Percentiles rank a stretch among this genome's conserved stretches.
Evolutionary conservation across 495 filamentous ascomycete genomes (phyloP).

Genomic region (Haplographium delicatum): DNA sequence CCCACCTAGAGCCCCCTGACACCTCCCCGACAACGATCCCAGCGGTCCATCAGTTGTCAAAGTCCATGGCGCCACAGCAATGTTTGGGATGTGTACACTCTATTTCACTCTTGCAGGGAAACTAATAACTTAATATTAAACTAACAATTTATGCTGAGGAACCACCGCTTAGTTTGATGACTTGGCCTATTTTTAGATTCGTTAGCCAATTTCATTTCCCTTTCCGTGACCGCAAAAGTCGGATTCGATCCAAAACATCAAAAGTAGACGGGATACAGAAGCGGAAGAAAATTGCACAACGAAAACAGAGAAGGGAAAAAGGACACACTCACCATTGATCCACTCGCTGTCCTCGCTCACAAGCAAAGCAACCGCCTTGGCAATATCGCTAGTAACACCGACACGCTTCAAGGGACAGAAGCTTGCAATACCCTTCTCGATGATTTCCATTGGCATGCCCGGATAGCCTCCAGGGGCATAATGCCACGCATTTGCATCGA

Average conservation of each 20-base stretch:
- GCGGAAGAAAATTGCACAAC: not conserved
- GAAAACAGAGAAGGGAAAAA: not conserved
- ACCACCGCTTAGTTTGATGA: slow-evolving; percentile 31
- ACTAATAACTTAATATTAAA: no score
- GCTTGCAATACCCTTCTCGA: slow-evolving; percentile 37
- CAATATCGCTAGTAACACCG: slow-evolving; percentile 53
- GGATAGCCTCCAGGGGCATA: slow-evolving; percentile 50
- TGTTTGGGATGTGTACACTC: no score
- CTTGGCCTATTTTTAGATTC: slow-evolving; percentile 31
- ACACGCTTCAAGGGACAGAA: slow-evolving; percentile 46
- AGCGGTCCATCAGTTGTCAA: no score
- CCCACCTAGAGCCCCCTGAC: no score
- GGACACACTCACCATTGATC: slow-evolving; percentile 48
- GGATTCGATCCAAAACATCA: not conserved
- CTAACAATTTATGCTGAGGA: slow-evolving; percentile 16
- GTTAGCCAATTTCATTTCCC: no score
- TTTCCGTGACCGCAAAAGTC: not conserved
- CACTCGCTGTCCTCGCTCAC: slow-evolving; percentile 52
- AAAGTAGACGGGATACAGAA: not conserved
- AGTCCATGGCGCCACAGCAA: no score
- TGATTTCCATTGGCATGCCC: slow-evolving; percentile 34
- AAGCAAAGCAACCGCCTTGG: slow-evolving; percentile 34
- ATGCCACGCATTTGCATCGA: slow-evolving; percentile 57
- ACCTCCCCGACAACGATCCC: no score
- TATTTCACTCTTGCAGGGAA: no score